phyloP scores from a whole-genome alignment of 306 rosid genomes.

The Phaseolus lunatus region DNA sequence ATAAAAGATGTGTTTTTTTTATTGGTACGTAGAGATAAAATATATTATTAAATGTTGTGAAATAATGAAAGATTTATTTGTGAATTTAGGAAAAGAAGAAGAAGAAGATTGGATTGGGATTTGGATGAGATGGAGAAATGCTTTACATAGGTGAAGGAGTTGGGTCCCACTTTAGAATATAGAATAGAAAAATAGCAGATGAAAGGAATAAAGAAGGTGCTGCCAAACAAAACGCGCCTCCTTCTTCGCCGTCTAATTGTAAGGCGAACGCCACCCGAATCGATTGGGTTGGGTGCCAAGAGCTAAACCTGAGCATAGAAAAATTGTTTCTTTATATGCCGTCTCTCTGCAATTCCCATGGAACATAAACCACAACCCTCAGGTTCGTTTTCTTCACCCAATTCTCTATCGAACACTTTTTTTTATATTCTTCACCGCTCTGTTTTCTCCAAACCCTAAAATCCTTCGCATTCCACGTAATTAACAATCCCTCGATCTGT shows the following conservation, averaged over 20 bases:
- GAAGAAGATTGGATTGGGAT: neutral
- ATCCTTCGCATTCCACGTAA: neutral
- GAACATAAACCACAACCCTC: slow-evolving; percentile 21
- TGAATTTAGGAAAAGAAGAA: too few species aligned
- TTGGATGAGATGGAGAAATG: neutral
- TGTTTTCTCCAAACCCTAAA: slow-evolving; percentile 14
- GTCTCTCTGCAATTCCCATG: slow-evolving; percentile 37
- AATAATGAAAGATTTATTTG: too few species aligned
- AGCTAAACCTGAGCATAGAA: neutral
- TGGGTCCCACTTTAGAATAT: neutral
- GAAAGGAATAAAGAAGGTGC: neutral
- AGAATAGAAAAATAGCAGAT: neutral
- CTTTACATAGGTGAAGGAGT: neutral
- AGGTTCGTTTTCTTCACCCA: slow-evolving; percentile 23
- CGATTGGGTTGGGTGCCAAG: neutral
- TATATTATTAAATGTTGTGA: too few species aligned
- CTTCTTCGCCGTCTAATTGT: neutral
- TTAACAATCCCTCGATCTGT: neutral
- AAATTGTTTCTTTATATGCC: neutral
- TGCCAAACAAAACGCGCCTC: neutral
- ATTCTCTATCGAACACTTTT: neutral
- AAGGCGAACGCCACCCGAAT: neutral
- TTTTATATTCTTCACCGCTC: neutral
- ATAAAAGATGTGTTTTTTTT: too few species aligned
- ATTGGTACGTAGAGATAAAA: too few species aligned